These are phyloP conservation scores for Trifolium pratense DNA, from an alignment of 306 rosid genomes.

Conservation along the genomic window DNA sequence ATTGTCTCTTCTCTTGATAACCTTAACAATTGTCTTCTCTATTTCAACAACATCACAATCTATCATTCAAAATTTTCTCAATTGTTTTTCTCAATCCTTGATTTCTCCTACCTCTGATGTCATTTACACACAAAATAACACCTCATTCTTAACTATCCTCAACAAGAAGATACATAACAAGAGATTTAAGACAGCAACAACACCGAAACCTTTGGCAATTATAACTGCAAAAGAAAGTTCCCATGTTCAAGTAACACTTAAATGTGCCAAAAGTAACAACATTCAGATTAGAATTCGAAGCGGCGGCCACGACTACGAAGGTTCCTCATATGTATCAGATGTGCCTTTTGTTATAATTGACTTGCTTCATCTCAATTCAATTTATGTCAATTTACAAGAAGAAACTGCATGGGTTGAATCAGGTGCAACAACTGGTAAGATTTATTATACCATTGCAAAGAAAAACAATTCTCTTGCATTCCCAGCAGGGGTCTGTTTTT, in stretches of 20 bases:
- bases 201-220: slow-evolving; percentile 1
- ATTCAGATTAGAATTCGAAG: slow-evolving; percentile 60
- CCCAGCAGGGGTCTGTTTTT: slow-evolving; percentile 60
- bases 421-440: slow-evolving; percentile 40
- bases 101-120: not conserved
- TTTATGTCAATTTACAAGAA: not conserved
- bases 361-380: slow-evolving; percentile 11
- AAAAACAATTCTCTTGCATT: slow-evolving; percentile 33
- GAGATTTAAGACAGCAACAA: not conserved
- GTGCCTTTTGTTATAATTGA: slow-evolving; percentile 47
- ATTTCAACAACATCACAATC: not conserved
- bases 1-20: not conserved
- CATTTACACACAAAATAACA: not conserved
- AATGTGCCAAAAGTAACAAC: slow-evolving; percentile 52
- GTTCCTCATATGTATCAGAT: not conserved
- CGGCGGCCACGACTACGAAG: slow-evolving; percentile 61
- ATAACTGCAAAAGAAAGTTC: not conserved
- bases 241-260: not conserved
- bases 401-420: slow-evolving; percentile 38
- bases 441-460: slow-evolving; percentile 36
- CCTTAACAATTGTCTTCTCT: not conserved
- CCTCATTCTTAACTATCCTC: not conserved
- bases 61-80: not conserved
- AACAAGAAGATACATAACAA: not conserved
- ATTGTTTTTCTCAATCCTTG: too few relatives aligned